These are phyloP conservation scores for Chaetomium globosum DNA, from an alignment of 2,329 filamentous ascomycete species.

Conservation along the genomic window DNA sequence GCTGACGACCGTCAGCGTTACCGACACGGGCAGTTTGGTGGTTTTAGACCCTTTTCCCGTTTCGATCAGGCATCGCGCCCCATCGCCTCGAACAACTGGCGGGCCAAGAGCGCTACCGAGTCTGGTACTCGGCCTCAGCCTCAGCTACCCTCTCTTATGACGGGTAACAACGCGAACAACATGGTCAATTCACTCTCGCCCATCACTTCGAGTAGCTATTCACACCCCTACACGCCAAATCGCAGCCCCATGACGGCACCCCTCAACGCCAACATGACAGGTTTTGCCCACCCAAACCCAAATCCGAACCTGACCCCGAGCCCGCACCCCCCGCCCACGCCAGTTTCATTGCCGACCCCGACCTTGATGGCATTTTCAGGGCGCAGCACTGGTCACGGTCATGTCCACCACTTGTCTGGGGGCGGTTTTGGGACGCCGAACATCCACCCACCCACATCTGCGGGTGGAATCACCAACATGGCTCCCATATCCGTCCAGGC, in stretches of 20 bases:
- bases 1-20: background rate
- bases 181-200: background rate
- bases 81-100: conserved; percentile 26
- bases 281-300: conserved; percentile 4
- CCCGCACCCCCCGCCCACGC: conserved; percentile 15
- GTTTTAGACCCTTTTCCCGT: conserved; percentile 14
- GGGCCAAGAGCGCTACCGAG: conserved; percentile 13
- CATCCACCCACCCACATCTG: background rate
- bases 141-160: background rate
- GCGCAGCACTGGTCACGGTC: background rate
- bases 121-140: background rate
- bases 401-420: conserved; percentile 12
- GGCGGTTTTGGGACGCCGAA: background rate
- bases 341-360: conserved; percentile 14
- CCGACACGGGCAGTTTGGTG: conserved; percentile 17
- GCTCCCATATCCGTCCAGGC: background rate
- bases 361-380: background rate
- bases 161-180: background rate
- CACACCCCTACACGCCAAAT: conserved; percentile 3
- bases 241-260: conserved; percentile 16
- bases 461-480: background rate
- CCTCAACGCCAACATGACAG: background rate
- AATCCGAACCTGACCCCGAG: background rate
- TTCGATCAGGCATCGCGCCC: conserved; percentile 22
- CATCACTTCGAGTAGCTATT: background rate